Evolutionary conservation across 352 stramenopile genomes (phyloP).

Genomic region (Globisporangium megalacanthum): DNA sequence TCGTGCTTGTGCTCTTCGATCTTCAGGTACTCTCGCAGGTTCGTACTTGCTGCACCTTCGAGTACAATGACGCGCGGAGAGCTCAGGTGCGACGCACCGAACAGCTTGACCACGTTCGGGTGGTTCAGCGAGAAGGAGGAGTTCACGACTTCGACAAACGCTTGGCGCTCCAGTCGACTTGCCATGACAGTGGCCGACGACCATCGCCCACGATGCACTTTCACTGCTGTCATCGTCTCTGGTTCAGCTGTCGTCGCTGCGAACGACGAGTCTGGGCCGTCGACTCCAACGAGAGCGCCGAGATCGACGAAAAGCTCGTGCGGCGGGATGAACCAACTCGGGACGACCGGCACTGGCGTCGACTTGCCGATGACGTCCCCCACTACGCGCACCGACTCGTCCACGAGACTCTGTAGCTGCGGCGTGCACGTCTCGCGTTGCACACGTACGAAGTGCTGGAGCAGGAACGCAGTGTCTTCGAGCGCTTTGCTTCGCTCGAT

Average conservation of each 20-base stretch:
- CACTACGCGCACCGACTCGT: neutral
- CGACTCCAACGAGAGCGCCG: no score
- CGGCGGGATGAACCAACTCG: slow-evolving; percentile 84
- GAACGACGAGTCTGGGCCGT: no score
- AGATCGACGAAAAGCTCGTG: slow-evolving; percentile 77
- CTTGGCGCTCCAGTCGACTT: neutral
- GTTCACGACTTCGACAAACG: neutral
- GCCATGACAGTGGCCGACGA: slow-evolving; percentile 24
- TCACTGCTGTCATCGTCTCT: no score
- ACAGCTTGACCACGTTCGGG: slow-evolving; percentile 17
- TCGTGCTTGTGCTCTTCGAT: neutral
- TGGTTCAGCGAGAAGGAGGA: slow-evolving; percentile 27
- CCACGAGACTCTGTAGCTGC: neutral
- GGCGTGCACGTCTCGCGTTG: neutral
- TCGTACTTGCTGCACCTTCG: neutral
- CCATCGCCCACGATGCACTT: slow-evolving; percentile 32
- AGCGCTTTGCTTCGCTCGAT: neutral
- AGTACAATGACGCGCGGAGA: neutral
- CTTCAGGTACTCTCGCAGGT: slow-evolving; percentile 1
- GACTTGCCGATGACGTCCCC: no score
- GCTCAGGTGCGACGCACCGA: slow-evolving; percentile 15
- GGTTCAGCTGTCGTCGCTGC: no score
- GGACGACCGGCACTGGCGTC: no score
- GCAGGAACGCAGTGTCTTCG: neutral
- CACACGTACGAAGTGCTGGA: neutral